Evolutionary conservation across 805 yeast genomes (phyloP), one percentile per base, ranked within the genome.

Genomic region (Cyberlindnera euphorbiae): DNA sequence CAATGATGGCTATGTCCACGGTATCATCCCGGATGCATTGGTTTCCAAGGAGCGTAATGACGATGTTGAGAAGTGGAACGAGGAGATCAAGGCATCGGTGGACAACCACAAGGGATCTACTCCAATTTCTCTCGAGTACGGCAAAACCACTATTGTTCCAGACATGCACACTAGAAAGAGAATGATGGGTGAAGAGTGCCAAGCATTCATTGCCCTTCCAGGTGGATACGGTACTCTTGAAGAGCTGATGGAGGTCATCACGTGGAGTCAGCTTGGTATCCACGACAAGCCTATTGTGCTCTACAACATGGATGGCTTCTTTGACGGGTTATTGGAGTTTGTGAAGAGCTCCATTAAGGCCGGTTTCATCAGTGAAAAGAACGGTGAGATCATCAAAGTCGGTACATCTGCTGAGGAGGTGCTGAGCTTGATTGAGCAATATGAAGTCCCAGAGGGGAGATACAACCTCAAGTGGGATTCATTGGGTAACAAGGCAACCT

Each of bases 221-320:
- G 96, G 96, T 44, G 96, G 96, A 3, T 86, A 78, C 56, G 96
- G 96, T 33, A 86, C 95, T 7, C 62, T 85, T 55, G 96, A 87
- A 60, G 96, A 87, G 62, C 67, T 87, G 44, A 79, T 86, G 80
- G 96, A 87, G 64, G 82, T 85, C 37, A 82, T 82, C 41, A 87
- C 96, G 4, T 87, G 96, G 96, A 77, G 79, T 33, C 96, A 87
- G 66, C 69, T 87, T 50, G 93, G 89, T 23, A 86, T 87, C 47
- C 96, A 87, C 59, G 64, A 69, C 44, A 82, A 82, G 59, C 95
- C 96, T 19, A 77, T 87, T 50, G 79, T 87, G 12, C 54, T 87
- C 28, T 79, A 78, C 62, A 87, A 87, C 60, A 70, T 81, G 36
- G 70, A 82, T 59, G 96, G 95, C 0, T 87, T 83, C 58, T 87